A percentile compares a stretch with the other conserved stretches of the same genome.
Conservation (phyloP, 306 rosid species). For the Quercus bicolor region DNA sequence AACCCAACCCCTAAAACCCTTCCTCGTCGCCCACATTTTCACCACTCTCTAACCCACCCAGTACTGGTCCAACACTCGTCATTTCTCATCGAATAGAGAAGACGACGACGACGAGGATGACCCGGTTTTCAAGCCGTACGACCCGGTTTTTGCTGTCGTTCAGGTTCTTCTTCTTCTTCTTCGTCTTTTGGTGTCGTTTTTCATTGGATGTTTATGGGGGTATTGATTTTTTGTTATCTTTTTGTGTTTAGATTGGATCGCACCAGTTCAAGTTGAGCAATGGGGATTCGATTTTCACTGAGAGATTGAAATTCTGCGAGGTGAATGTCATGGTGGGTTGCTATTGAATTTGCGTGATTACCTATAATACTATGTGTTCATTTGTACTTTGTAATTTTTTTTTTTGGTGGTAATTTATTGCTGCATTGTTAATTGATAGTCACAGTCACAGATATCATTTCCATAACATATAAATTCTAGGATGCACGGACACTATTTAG, state of each 20-base stretch:
- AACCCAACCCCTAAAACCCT: conserved; percentile 16
- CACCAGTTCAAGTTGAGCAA: conserved; percentile 96
- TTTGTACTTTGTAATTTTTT: too few relatives aligned
- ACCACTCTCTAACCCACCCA: conserved; percentile 18
- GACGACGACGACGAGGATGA: conserved; percentile 37
- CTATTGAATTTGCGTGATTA: conserved; percentile 2
- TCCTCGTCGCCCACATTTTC: conserved; percentile 20
- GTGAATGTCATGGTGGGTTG: conserved; percentile 78
- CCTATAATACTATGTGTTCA: not conserved
- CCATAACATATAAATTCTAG: not conserved
- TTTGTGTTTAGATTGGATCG: conserved; percentile 63
- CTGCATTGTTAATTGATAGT: not conserved
- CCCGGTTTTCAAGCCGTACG: conserved; percentile 61
- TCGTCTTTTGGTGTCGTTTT: not conserved
- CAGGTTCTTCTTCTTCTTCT: conserved; percentile 43
- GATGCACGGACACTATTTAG: too few relatives aligned
- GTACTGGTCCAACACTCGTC: conserved; percentile 34
- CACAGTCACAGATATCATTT: not conserved
- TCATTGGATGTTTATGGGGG: not conserved
- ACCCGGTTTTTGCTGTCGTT: conserved; percentile 73
- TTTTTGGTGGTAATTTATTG: too few relatives aligned
- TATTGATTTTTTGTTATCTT: not conserved
- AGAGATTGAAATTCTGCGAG: conserved; percentile 80
- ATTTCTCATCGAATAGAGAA: conserved; percentile 47
- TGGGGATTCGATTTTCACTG: conserved; percentile 77